Percentiles rank a stretch among this genome's conserved stretches.
Conservation (phyloP, 2,329 filamentous ascomycete species). For the Sporothrix variecibatus region DNA sequence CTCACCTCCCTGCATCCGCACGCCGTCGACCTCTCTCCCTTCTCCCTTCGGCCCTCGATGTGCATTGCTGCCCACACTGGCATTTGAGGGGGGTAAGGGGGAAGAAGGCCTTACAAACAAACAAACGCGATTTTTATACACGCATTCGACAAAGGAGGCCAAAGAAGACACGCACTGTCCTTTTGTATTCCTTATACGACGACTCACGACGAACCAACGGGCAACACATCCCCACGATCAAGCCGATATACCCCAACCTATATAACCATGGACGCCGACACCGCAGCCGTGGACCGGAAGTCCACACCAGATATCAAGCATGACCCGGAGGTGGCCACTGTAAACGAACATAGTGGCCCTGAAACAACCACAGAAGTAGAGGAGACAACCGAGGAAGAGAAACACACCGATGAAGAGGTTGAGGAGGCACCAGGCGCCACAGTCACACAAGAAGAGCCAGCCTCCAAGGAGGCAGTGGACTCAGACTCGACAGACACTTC, state of each 20-base stretch:
- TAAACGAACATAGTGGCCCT: background rate
- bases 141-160: background rate
- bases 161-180: background rate
- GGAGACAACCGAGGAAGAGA: background rate
- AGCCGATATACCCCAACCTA: background rate
- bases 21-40: background rate
- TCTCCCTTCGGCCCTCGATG: conserved; percentile 26
- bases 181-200: background rate
- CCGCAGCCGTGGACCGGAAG: background rate
- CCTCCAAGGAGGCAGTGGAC: background rate
- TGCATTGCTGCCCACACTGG: conserved; percentile 18
- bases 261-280: background rate
- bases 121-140: background rate
- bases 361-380: background rate
- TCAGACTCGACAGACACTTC: conserved; percentile 21
- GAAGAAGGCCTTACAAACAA: background rate
- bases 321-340: background rate
- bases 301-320: background rate
- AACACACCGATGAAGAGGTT: background rate
- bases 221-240: background rate
- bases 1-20: background rate
- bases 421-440: background rate
- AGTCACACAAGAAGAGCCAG: background rate
- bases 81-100: conserved; percentile 27
- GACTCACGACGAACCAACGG: background rate